Percentiles rank a stretch among this genome's conserved stretches.
Conservation (phyloP, 148 eudicot genomes). For the Spergularia marina region DNA sequence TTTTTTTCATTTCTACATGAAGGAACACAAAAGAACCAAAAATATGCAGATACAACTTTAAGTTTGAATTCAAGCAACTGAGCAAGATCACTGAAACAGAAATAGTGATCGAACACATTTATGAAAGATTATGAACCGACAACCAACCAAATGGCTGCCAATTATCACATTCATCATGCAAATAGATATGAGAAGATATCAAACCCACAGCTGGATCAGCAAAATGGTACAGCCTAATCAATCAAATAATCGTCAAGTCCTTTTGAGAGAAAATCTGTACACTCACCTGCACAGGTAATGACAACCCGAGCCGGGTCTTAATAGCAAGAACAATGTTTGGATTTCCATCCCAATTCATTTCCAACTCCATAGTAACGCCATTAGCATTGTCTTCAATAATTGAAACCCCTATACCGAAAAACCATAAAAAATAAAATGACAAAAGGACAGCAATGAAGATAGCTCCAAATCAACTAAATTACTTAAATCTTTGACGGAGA, state of each 20-base stretch:
- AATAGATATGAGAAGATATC: background rate
- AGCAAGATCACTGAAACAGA: background rate
- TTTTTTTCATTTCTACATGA: too few species aligned
- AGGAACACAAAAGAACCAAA: background rate
- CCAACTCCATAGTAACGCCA: slow-evolving; percentile 92
- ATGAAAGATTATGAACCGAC: background rate
- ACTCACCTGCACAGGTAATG: slow-evolving; percentile 86
- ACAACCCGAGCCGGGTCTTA: slow-evolving; percentile 85
- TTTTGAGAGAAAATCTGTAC: background rate
- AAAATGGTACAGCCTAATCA: background rate
- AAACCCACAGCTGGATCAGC: background rate
- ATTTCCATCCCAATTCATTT: slow-evolving; percentile 99
- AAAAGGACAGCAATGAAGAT: background rate
- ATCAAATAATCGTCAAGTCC: background rate
- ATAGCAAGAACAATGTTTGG: slow-evolving; percentile 92
- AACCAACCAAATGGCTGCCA: background rate
- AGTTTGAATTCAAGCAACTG: background rate
- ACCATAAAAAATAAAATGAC: background rate
- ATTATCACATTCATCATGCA: background rate
- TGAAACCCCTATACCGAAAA: slow-evolving; percentile 54
- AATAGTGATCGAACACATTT: background rate
- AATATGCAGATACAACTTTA: background rate
- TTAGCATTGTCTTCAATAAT: slow-evolving; percentile 71
- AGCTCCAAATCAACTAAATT: background rate
- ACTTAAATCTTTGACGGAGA: background rate